A percentile compares a stretch with the other conserved stretches of the same genome.
Conservation (phyloP, 1,284 basidiomycete species). For the Marasmius fiardii region DNA sequence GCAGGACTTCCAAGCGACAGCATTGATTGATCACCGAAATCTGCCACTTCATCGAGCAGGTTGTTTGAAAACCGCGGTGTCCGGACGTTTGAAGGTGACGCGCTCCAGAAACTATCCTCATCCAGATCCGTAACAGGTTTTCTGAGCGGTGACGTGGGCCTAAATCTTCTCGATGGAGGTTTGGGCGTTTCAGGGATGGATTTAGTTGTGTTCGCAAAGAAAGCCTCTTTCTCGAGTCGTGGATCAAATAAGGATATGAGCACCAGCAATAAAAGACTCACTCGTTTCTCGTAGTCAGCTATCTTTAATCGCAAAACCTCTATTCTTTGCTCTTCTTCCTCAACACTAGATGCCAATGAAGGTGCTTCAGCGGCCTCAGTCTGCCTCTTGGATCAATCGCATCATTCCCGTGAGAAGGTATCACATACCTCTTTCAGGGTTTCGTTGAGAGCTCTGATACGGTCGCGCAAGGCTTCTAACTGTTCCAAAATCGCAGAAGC, state of each 20-base stretch:
- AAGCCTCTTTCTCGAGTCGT: slow-evolving; percentile 39
- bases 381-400: slow-evolving; percentile 25
- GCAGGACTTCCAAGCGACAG: slow-evolving; percentile 32
- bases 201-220: slow-evolving; percentile 23
- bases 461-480: slow-evolving; percentile 46
- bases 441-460: slow-evolving; percentile 46
- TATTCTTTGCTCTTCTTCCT: slow-evolving; percentile 57
- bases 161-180: slow-evolving; percentile 7
- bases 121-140: slow-evolving; percentile 26
- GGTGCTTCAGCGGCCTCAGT: slow-evolving; percentile 30
- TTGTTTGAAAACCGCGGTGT: slow-evolving; percentile 60
- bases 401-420: neutral
- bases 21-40: slow-evolving; percentile 50
- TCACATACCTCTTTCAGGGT: slow-evolving; percentile 52
- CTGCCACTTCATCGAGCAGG: slow-evolving; percentile 60
- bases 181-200: slow-evolving; percentile 8
- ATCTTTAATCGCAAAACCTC: slow-evolving; percentile 51
- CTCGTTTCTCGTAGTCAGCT: slow-evolving; percentile 48
- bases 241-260: neutral
- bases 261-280: slow-evolving; percentile 19
- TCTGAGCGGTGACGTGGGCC: slow-evolving; percentile 12
- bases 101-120: slow-evolving; percentile 60
- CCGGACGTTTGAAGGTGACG: slow-evolving; percentile 51
- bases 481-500: slow-evolving; percentile 51
- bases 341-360: slow-evolving; percentile 39